Base-by-base conservation (phyloP, 495 filamentous ascomycete genomes). In the Chaetomidium leptoderma region DNA sequence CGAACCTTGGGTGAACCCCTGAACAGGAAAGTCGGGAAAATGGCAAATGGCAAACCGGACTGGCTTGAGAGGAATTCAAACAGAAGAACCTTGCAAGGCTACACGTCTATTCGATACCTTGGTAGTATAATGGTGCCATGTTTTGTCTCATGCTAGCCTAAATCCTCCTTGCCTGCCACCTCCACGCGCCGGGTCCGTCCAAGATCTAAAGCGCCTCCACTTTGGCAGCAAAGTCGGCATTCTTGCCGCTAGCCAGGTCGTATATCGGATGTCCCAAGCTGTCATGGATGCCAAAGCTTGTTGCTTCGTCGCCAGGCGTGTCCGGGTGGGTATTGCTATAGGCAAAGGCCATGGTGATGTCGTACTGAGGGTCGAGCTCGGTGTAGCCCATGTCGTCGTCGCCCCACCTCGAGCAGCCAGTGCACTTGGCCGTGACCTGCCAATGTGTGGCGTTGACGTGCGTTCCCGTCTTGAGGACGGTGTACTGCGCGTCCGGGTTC, bases 401-500 rank as follows among this genome's bases (percentile, higher is more conserved):
- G 19, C 70, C 66, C 76, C 76, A 78, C 36, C 60, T 60, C 4
- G 71, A 67, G 63, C 74, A 76, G 44, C 76, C 76, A 36, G 63
- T 69, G 66, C 74, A 77, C 32, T 69, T 65, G 48, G 72, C 70
- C 29, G 74, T 77, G 53, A 76, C 55, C 40, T 76, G 74, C 66
- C 68, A 77, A 55, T 78, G 74, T 10, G 76, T 78, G 17, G 63
- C 74, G 67, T 78, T 78, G 66, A 72, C 59, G 51, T 66, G 55
- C 8, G 74, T 74, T 26, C 74, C 74, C 37, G 70, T 72, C 53
- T 66, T 55, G 2, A 78, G 70, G 0, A 78, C 63, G 16, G 65
- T 75, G 66, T 77, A 76, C 33, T 58, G 66, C 8, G 74, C 58
- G 42, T 60, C 62, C 3, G 63, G 59, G 53, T 75, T 73, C 21